These are phyloP conservation scores for Phytopythium cucurbitacearum DNA, from an alignment of 352 stramenopile species.

Conservation along the genomic window DNA sequence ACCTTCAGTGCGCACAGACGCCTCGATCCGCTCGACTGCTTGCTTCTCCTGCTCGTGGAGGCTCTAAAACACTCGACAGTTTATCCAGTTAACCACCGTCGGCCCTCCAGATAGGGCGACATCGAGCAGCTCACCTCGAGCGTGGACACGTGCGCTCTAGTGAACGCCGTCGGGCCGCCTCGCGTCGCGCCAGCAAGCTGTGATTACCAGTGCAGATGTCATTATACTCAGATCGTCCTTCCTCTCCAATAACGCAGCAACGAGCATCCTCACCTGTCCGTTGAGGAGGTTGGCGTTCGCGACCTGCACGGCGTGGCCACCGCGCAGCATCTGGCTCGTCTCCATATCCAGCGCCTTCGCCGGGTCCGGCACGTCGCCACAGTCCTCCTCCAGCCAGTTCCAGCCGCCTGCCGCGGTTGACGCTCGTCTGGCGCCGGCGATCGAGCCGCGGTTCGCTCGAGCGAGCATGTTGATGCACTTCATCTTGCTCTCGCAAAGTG, in stretches of 20 bases:
- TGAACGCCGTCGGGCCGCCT: slow-evolving; percentile 32
- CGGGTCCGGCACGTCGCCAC: slow-evolving; percentile 45
- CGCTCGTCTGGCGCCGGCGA: no score
- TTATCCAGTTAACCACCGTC: not conserved
- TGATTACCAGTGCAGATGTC: not conserved
- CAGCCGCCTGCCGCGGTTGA: no score
- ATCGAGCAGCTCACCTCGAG: slow-evolving; percentile 30
- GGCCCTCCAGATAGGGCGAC: not conserved
- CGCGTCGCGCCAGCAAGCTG: slow-evolving; percentile 30
- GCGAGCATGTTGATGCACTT: no score
- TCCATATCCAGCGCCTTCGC: slow-evolving; percentile 34
- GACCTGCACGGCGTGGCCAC: slow-evolving; percentile 57
- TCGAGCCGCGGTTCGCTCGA: no score
- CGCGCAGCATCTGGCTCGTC: slow-evolving; percentile 69
- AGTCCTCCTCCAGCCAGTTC: slow-evolving; percentile 71
- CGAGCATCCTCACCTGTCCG: slow-evolving; percentile 23
- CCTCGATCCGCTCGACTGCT: slow-evolving; percentile 43
- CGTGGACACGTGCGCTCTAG: slow-evolving; percentile 28
- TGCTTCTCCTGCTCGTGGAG: slow-evolving; percentile 45
- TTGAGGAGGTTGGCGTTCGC: slow-evolving; percentile 44
- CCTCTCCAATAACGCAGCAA: not conserved
- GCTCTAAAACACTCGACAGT: slow-evolving; percentile 19
- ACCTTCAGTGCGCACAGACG: slow-evolving; percentile 27
- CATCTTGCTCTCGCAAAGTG: no score
- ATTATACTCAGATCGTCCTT: not conserved